Base-by-base conservation (phyloP, 495 filamentous ascomycete species). In the Podospora pseudoanserina region DNA sequence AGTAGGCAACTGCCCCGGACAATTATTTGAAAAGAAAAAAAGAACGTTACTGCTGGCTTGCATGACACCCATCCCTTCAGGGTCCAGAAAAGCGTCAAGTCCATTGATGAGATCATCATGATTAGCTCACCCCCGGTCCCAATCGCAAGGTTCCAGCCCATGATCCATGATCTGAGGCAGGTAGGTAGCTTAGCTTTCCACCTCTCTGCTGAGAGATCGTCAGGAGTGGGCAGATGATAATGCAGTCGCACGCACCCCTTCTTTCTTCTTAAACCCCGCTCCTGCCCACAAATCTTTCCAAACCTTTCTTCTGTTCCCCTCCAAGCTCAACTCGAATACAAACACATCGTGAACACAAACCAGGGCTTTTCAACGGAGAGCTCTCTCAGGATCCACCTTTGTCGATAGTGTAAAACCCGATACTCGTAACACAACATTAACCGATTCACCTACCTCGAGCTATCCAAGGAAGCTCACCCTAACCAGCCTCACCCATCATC, bases 41-140 rank as follows among this genome's bases (percentile, higher is more conserved):
- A 49, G 39, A 49, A 13, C 13, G 15, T 39, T 39, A 1, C 3
- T 39, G 3, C 34, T 39, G 5, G 34, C 34, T 39, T 39, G 34
- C 34, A 39, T 39, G 34, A 39, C 34, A 39, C 34, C 23, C 23
- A 23, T 2, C 34, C 34, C 11, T 39, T 11, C 11, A 5, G 34
- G 11, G 34, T 6, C 1, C 39, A 49, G 15, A 49, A 49, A 2
- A 49, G 39, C 49, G 5, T 58, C 23, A 23, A n/a, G 27, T 70
- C 60, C 63, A 73, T 73, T 75, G 73, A 71, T 72, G 73, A 75
- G 65, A 67, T 75, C 67, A 73, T 70, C 13, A 65, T 69, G 69
- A 71, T 65, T 56, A 15, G 16, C 18, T 18, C 54, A 39, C 28
- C 15, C 32, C 30, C 18, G 18, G 28, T 23, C 19, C 56, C 54